Conservation (phyloP, 1,284 basidiomycete genomes). For the Microbotryum silenes-acaulis region DNA sequence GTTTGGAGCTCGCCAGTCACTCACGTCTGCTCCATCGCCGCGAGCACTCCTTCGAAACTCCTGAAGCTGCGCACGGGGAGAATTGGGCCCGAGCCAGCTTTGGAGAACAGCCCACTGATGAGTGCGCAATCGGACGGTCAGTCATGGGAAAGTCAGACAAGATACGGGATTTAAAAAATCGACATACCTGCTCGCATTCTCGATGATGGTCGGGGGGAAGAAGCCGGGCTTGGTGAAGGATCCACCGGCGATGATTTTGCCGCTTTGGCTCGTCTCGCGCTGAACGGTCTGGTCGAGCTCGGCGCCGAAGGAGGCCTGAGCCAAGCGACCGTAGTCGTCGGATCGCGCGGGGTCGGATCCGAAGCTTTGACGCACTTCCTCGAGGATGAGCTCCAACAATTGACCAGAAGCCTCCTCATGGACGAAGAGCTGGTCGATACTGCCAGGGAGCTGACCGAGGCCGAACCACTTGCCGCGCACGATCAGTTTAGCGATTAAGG, state of each 20-base stretch:
- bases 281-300: not conserved
- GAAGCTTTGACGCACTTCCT: not conserved
- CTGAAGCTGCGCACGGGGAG: slow-evolving; percentile 1
- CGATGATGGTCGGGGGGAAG: slow-evolving; percentile 5
- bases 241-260: slow-evolving; percentile 1
- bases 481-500: not conserved
- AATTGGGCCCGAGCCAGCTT: not conserved
- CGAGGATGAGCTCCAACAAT: not conserved
- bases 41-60: slow-evolving; percentile 1
- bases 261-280: not conserved
- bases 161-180: not conserved
- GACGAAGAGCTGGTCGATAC: slow-evolving; percentile 7
- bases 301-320: no score
- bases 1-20: not conserved
- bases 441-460: not conserved
- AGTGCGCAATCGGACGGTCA: no score
- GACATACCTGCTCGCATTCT: not conserved
- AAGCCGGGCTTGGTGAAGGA: not conserved
- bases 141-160: no score
- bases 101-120: no score
- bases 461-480: slow-evolving; percentile 5
- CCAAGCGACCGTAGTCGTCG: not conserved
- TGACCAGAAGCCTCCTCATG: not conserved
- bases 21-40: not conserved
- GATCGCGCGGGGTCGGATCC: not conserved